These are phyloP conservation scores for Lumnitzera racemosa DNA, from an alignment of 345 rosid species.

Conservation along the genomic window DNA sequence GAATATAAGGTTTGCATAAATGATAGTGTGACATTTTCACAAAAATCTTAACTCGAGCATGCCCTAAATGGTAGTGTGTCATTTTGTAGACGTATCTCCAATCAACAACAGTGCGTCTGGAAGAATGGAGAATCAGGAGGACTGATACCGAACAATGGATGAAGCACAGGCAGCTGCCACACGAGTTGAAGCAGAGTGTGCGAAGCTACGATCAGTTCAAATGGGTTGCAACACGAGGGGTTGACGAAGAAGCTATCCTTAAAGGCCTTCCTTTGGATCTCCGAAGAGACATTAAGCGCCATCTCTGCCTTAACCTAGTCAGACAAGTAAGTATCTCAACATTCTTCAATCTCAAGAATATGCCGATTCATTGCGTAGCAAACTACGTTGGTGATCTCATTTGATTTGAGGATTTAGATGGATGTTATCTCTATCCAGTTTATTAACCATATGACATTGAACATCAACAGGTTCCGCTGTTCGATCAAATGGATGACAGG, in stretches of 20 bases:
- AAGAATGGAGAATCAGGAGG: constrained; percentile 49
- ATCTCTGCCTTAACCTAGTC: constrained; percentile 55
- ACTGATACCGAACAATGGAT: constrained; percentile 59
- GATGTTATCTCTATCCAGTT: neutral
- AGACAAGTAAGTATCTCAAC: constrained; percentile 26
- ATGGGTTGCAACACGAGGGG: constrained; percentile 55
- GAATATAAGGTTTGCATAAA: too few relatives aligned
- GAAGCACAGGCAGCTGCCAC: constrained; percentile 52
- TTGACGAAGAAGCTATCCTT: constrained; percentile 45
- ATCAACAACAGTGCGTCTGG: constrained; percentile 36
- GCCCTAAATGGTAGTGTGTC: neutral
- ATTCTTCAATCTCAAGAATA: too few relatives aligned
- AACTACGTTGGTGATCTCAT: neutral
- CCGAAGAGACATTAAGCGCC: constrained; percentile 45
- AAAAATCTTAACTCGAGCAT: too few relatives aligned
- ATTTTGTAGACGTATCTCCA: constrained; percentile 45
- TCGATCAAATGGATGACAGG: constrained; percentile 46
- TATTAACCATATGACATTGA: neutral
- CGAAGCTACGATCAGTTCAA: constrained; percentile 38
- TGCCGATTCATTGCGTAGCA: neutral
- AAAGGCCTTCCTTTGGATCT: constrained; percentile 46
- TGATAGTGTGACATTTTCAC: too few relatives aligned
- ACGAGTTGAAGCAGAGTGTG: constrained; percentile 31
- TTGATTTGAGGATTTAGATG: too few relatives aligned
- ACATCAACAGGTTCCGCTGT: constrained; percentile 32